Percentiles rank a stretch among this genome's conserved stretches.
Evolutionary conservation across 352 stramenopile genomes (phyloP).

Genomic region (Thalassiosira livingstoniorum): DNA sequence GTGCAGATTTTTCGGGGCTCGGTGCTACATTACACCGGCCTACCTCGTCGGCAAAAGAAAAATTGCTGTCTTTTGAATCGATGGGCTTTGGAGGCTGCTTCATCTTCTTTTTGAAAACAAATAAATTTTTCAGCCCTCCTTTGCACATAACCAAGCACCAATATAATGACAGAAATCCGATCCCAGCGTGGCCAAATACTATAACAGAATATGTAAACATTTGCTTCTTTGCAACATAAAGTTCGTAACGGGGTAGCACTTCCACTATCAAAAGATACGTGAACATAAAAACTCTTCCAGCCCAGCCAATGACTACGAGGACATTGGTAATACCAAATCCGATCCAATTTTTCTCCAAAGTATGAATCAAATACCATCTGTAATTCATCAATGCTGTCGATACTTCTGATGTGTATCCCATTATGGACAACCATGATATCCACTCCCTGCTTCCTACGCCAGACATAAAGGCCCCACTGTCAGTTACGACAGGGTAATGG

Average conservation of each 20-base stretch:
- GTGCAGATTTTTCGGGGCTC: no score
- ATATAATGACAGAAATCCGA: conserved; percentile 50
- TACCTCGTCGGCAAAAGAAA: conserved; percentile 45
- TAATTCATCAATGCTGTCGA: conserved; percentile 59
- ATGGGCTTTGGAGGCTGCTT: not conserved
- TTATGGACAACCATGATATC: conserved; percentile 49
- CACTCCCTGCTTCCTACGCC: conserved; percentile 39
- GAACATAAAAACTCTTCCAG: conserved; percentile 42
- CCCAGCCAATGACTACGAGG: conserved; percentile 36
- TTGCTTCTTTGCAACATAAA: conserved; percentile 43
- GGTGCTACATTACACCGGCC: not conserved
- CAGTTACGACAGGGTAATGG: conserved; percentile 46
- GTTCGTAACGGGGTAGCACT: conserved; percentile 29
- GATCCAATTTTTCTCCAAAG: conserved; percentile 53
- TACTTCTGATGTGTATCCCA: conserved; percentile 58
- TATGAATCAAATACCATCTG: conserved; percentile 57
- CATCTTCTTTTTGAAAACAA: conserved; percentile 50
- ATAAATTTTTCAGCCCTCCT: conserved; percentile 44
- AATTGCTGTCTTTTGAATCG: conserved; percentile 9
- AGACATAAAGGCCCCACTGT: conserved; percentile 16
- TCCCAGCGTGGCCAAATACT: conserved; percentile 47
- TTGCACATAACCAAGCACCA: conserved; percentile 48
- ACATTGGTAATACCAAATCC: conserved; percentile 54
- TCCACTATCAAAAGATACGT: conserved; percentile 44
- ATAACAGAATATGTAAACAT: conserved; percentile 46